Base-by-base conservation (phyloP, 2,329 filamentous ascomycete species). In the Byssoonygena ceratinophila region DNA sequence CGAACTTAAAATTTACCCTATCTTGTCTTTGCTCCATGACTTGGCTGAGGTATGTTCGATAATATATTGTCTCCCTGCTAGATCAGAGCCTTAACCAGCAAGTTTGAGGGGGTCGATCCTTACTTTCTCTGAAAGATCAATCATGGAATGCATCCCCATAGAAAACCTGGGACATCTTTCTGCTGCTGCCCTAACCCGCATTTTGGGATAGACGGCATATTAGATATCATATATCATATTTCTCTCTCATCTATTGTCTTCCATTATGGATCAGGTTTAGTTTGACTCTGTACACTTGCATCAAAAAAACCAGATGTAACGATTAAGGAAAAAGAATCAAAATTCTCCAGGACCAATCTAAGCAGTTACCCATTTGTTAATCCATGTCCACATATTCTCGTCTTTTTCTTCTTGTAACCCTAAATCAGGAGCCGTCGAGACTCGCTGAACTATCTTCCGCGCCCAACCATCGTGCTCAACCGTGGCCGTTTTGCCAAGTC, bases 401-500 rank as follows among this genome's bases (percentile, higher is more conserved):
- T 52, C 27, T 16, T 40, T 36, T 1, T 47, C 34, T 27, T 34
- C 37, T 18, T 20, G 23, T 9, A 23, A 22, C 18, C 9, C 32
- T n/a, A 48, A 20, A 9, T 43, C 37, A 2, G 47, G 25, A 32
- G 54, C 51, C 31, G 61, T 32, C 6, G 76, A 74, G 55, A 70
- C 63, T 53, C 63, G 71, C 1, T 71, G 65, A 60, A 82, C 82
- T 1, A 77, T 71, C 51, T 69, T 78, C 29, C 77, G 70, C 58
- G 80, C 79, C 81, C 81, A 84, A 1, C 81, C 80, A 62, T 84
- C 81, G 39, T 78, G 72, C 55, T 80, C 77, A 6, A 83, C 64
- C 1, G 74, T 63, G 0, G 68, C 72, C 64, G 81, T 76, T 52
- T 76, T 73, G 1, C 79, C 71, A 8, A 85, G 70, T 59, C 78